A percentile compares a stretch with the other conserved stretches of the same genome.
Evolutionary conservation across 768 basidiomycete genomes (phyloP).

Genomic region (Amanita rimosa): DNA sequence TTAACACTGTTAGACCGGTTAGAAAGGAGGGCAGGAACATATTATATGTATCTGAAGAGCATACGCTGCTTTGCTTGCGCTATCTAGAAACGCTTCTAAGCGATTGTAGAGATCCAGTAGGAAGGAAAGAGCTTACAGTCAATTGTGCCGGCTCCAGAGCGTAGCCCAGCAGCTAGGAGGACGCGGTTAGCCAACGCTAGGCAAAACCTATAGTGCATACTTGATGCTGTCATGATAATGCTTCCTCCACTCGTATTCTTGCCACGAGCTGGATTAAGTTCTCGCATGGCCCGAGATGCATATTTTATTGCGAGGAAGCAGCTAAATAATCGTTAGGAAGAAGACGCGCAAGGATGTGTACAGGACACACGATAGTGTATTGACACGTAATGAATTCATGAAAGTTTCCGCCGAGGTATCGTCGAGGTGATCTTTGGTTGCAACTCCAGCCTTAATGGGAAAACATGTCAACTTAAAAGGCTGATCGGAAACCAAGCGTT

Average conservation of each 20-base stretch:
- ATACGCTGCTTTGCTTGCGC: conserved; percentile 88
- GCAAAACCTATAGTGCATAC: conserved; percentile 26
- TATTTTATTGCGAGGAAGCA: conserved; percentile 86
- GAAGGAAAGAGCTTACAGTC: conserved; percentile 48
- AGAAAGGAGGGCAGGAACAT: background rate
- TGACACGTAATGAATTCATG: conserved; percentile 70
- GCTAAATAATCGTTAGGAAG: conserved; percentile 24
- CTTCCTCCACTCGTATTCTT: conserved; percentile 67
- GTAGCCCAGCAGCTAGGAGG: conserved; percentile 61
- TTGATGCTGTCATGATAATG: conserved; percentile 80
- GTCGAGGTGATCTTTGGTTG: conserved; percentile 28
- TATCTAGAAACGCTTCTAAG: conserved; percentile 37
- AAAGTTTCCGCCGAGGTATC: conserved; percentile 54
- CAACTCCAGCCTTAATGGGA: conserved; percentile 52
- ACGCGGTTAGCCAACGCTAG: background rate
- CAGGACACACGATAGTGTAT: conserved; percentile 40
- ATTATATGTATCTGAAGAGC: background rate
- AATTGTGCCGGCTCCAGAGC: conserved; percentile 70
- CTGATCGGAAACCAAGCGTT: background rate
- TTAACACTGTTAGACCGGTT: conserved; percentile 50
- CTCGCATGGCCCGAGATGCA: conserved; percentile 73
- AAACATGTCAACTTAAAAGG: conserved; percentile 2
- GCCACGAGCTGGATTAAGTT: conserved; percentile 51
- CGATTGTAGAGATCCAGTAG: background rate
- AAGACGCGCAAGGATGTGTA: conserved; percentile 13